A percentile compares a stretch with the other conserved stretches of the same genome.
Evolutionary conservation across 2,329 filamentous ascomycete genomes (phyloP).

Genomic region (Salinomyces thailandicus): DNA sequence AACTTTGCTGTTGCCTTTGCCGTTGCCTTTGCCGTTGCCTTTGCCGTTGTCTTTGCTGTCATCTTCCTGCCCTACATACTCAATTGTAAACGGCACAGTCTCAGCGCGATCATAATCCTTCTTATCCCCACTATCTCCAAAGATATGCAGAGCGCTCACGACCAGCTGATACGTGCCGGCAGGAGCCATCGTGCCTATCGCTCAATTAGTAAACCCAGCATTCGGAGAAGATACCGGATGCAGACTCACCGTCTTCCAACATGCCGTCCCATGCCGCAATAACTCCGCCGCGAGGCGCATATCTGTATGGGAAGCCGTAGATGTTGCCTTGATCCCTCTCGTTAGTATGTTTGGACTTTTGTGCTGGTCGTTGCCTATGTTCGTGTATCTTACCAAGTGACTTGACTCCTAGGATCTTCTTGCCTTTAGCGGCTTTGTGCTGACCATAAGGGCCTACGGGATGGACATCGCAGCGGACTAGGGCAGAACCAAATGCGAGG

Average conservation of each 20-base stretch:
- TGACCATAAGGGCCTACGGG: slow-evolving; percentile 2
- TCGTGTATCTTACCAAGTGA: too few relatives aligned
- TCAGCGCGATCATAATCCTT: neutral
- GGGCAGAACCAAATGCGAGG: slow-evolving; percentile 11
- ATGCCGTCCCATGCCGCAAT: slow-evolving; percentile 15
- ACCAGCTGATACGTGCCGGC: slow-evolving; percentile 22
- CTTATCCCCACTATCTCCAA: slow-evolving; percentile 16
- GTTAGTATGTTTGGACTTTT: too few relatives aligned
- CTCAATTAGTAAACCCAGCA: neutral
- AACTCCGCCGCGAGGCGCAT: slow-evolving; percentile 12
- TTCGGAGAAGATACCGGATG: neutral
- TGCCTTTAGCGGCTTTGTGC: neutral
- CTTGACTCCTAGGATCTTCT: neutral
- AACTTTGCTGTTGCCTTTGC: too few relatives aligned
- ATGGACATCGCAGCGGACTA: slow-evolving; percentile 9
- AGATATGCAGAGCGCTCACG: slow-evolving; percentile 21
- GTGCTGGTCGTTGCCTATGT: too few relatives aligned
- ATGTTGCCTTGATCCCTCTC: slow-evolving; percentile 11
- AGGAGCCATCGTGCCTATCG: slow-evolving; percentile 14
- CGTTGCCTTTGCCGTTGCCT: too few relatives aligned
- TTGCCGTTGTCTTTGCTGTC: too few relatives aligned
- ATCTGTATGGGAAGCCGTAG: slow-evolving; percentile 10
- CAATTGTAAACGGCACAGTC: neutral
- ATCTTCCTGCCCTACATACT: too few relatives aligned
- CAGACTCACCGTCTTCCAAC: slow-evolving; percentile 16